Percentiles rank a stretch among this genome's conserved stretches.
These are phyloP conservation scores for Beta lomatogona DNA, from an alignment of 179 eudicot species.

Conservation along the genomic window DNA sequence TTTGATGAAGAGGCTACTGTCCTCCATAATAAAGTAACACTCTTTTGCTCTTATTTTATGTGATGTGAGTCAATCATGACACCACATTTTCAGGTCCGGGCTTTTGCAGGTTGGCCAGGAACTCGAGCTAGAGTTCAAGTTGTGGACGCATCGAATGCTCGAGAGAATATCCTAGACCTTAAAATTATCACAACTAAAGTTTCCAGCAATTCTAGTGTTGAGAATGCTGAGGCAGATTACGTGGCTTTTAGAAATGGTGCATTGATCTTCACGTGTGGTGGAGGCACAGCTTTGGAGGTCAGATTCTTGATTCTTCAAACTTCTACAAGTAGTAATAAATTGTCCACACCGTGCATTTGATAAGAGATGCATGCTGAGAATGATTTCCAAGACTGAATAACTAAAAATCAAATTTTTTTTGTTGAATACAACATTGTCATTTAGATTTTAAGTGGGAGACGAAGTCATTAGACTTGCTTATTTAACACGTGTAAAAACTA, in stretches of 20 bases:
- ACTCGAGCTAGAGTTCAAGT: conserved; percentile 74
- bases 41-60: conserved; percentile 18
- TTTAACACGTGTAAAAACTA: neutral
- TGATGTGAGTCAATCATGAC: conserved; percentile 32
- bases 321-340: neutral
- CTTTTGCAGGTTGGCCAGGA: conserved; percentile 99
- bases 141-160: conserved; percentile 40
- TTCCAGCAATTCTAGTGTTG: conserved; percentile 31
- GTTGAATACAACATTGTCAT: neutral
- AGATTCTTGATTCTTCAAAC: conserved; percentile 17
- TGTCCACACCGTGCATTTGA: neutral
- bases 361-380: neutral
- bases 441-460: neutral
- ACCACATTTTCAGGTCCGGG: conserved; percentile 79
- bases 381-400: neutral
- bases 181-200: conserved; percentile 77
- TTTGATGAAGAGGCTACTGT: conserved; percentile 78
- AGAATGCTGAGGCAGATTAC: conserved; percentile 42
- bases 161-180: conserved; percentile 50
- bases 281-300: conserved; percentile 74
- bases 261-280: conserved; percentile 71
- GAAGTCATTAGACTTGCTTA: too few relatives aligned
- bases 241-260: conserved; percentile 67
- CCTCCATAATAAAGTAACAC: conserved; percentile 82
- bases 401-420: neutral